Conservation (phyloP, 148 eudicot species). For the Rhododendron ovatum region DNA sequence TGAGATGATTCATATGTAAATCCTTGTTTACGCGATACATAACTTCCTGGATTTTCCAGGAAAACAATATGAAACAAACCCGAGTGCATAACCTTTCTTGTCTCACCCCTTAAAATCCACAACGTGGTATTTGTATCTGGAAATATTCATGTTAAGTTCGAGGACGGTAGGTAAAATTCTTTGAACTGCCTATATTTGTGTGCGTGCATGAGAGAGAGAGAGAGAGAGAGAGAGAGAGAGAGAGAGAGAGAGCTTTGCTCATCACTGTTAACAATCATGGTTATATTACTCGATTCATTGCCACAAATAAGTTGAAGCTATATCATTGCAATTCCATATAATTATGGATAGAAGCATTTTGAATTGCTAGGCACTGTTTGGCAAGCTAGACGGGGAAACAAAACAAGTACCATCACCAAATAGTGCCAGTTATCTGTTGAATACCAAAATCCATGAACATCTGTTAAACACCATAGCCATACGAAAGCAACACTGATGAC, state of each 20-base stretch:
- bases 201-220: too few relatives aligned
- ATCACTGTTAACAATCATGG: background rate
- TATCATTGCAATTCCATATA: background rate
- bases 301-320: background rate
- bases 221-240: too few relatives aligned
- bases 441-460: background rate
- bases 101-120: background rate
- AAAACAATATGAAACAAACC: background rate
- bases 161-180: background rate
- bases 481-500: background rate
- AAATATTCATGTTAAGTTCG: background rate
- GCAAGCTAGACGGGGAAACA: background rate
- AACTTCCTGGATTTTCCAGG: background rate
- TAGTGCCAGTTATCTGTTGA: background rate
- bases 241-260: too few relatives aligned
- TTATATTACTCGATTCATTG: background rate
- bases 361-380: background rate
- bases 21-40: background rate
- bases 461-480: background rate
- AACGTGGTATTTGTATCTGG: background rate
- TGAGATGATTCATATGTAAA: background rate
- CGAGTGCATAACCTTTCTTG: background rate
- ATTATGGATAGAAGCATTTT: background rate
- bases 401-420: background rate
- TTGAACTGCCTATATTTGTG: background rate